A percentile compares a stretch with the other conserved stretches of the same genome.
Conservation (phyloP, 495 filamentous ascomycete genomes). For the Hyaloscypha hepaticicola region DNA sequence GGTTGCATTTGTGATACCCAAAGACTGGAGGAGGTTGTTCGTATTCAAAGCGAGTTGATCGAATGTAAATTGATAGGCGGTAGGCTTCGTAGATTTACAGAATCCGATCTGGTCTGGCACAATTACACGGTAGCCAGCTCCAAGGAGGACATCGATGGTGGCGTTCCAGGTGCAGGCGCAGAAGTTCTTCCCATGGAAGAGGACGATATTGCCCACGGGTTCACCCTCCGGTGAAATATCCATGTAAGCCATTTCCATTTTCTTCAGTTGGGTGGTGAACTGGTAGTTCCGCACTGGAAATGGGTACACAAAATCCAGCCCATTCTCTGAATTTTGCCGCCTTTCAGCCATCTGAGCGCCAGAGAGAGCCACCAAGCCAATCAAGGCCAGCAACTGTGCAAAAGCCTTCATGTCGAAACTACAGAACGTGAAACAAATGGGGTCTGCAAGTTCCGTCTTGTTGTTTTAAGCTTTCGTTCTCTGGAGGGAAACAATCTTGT, state of each 20-base stretch:
- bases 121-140: slow-evolving; percentile 43
- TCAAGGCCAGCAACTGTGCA: background rate
- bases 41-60: slow-evolving; percentile 45
- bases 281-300: slow-evolving; percentile 40
- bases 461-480: background rate
- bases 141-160: slow-evolving; percentile 36
- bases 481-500: background rate
- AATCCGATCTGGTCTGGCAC: slow-evolving; percentile 48
- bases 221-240: slow-evolving; percentile 37
- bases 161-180: slow-evolving; percentile 44
- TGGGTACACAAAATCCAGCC: slow-evolving; percentile 33
- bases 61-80: slow-evolving; percentile 43
- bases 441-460: no score
- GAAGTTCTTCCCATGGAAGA: slow-evolving; percentile 49
- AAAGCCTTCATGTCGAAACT: slow-evolving; percentile 5
- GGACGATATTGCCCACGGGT: slow-evolving; percentile 36
- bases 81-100: slow-evolving; percentile 48
- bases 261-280: slow-evolving; percentile 39
- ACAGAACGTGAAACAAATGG: background rate
- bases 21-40: slow-evolving; percentile 34
- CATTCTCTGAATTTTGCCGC: slow-evolving; percentile 1
- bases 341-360: background rate
- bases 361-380: slow-evolving; percentile 3
- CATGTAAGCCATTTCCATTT: slow-evolving; percentile 47
- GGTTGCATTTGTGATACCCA: slow-evolving; percentile 35